These are phyloP conservation scores for Drechslera avenae DNA, from an alignment of 2,329 filamentous ascomycete species.

Conservation along the genomic window DNA sequence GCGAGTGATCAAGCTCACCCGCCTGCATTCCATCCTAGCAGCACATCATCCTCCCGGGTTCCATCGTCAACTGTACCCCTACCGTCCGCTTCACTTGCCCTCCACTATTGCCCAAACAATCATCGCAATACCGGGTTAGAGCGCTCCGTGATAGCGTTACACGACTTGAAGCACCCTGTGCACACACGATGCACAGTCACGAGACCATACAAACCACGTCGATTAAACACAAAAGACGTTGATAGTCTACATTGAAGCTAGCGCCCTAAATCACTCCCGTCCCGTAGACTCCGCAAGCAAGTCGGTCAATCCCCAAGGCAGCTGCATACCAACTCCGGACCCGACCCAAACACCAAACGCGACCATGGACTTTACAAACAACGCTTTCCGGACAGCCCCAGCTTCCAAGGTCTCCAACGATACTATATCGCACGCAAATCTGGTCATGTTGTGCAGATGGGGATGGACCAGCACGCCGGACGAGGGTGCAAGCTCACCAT, in stretches of 20 bases:
- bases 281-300: background rate
- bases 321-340: conserved; percentile 4
- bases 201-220: conserved; percentile 21
- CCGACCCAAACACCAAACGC: background rate
- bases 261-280: conserved; percentile 5
- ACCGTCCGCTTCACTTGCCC: conserved; percentile 21
- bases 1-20: conserved; percentile 17
- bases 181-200: conserved; percentile 33
- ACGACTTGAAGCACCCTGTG: conserved; percentile 27
- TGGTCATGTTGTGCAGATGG: conserved; percentile 43
- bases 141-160: conserved; percentile 24
- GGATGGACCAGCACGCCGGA: conserved; percentile 40
- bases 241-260: conserved; percentile 6
- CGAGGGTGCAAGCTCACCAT: conserved; percentile 15
- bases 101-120: conserved; percentile 3
- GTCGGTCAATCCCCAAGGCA: conserved; percentile 25
- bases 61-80: conserved; percentile 8
- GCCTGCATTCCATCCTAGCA: conserved; percentile 21
- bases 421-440: conserved; percentile 40
- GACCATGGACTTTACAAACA: conserved; percentile 42
- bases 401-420: conserved; percentile 35
- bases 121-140: conserved; percentile 1
- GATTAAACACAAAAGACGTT: conserved; percentile 16
- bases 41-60: conserved; percentile 15
- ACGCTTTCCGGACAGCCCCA: conserved; percentile 26